phyloP scores from a whole-genome alignment of 108 stramenopile genomes.

The Skeletonema potamos region DNA sequence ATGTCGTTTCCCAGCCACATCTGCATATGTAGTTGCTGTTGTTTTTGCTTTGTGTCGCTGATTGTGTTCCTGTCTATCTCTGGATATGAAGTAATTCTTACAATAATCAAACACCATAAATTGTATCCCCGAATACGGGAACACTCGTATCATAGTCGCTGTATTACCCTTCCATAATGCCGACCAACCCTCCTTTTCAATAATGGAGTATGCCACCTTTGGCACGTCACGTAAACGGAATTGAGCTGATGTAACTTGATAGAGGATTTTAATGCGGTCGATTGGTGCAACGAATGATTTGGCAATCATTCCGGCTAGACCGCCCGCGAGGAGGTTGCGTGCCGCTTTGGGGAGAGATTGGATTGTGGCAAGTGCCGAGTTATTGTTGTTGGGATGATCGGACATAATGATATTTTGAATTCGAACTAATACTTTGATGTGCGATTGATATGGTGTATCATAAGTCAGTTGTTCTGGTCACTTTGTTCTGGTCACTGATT shows the following conservation, averaged over 20 bases:
- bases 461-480: too few species aligned
- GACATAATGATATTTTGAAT: neutral
- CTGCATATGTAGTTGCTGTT: neutral
- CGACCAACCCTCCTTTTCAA: constrained; percentile 74
- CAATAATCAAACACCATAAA: constrained; percentile 95
- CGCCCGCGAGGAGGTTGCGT: constrained; percentile 76
- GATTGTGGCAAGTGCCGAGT: constrained; percentile 12
- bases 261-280: constrained; percentile 90
- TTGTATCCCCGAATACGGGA: constrained; percentile 96
- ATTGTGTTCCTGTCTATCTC: constrained; percentile 1
- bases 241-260: constrained; percentile 72
- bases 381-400: neutral
- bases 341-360: constrained; percentile 70
- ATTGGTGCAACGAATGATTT: constrained; percentile 89
- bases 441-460: too few species aligned
- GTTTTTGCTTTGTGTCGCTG: constrained; percentile 1
- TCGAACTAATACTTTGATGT: neutral
- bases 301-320: constrained; percentile 86
- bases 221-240: constrained; percentile 79
- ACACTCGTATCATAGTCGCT: constrained; percentile 95
- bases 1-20: constrained; percentile 24
- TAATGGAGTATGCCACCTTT: constrained; percentile 56
- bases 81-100: constrained; percentile 61
- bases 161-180: constrained; percentile 96
- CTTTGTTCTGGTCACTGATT: too few species aligned